Conservation (phyloP, 106 monocot genomes). For the Allium sativum region DNA sequence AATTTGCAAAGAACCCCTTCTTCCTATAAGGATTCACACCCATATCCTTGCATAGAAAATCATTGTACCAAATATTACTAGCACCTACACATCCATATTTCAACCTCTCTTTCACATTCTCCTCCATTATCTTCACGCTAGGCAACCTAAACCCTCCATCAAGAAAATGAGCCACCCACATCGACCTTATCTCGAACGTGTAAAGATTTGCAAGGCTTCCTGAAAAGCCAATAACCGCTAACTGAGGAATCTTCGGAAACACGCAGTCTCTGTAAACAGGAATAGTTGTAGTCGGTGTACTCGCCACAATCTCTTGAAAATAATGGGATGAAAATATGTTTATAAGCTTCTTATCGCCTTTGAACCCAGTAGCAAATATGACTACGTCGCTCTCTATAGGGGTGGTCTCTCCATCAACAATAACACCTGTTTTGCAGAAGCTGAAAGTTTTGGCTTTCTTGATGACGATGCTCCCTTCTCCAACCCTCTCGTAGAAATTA, state of each 20-base stretch:
- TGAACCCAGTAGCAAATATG: slow-evolving; percentile 66
- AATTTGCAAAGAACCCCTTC: slow-evolving; percentile 41
- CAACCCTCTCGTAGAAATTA: slow-evolving; percentile 54
- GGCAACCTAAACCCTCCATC: slow-evolving; percentile 51
- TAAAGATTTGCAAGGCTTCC: slow-evolving; percentile 44
- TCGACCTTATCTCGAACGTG: slow-evolving; percentile 49
- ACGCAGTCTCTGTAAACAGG: slow-evolving; percentile 71
- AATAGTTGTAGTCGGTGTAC: slow-evolving; percentile 25
- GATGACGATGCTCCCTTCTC: slow-evolving; percentile 64
- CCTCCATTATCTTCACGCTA: slow-evolving; percentile 42
- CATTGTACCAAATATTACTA: slow-evolving; percentile 54
- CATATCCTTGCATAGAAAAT: slow-evolving; percentile 63
- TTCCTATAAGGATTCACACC: slow-evolving; percentile 47
- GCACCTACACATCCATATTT: slow-evolving; percentile 31
- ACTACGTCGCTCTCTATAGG: slow-evolving; percentile 38
- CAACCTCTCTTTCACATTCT: slow-evolving; percentile 37
- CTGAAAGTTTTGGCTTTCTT: slow-evolving; percentile 32
- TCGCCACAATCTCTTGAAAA: slow-evolving; percentile 22
- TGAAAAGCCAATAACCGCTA: slow-evolving; percentile 64
- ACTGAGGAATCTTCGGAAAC: slow-evolving; percentile 53
- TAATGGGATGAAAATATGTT: slow-evolving; percentile 29
- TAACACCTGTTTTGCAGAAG: slow-evolving; percentile 46
- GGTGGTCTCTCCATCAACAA: slow-evolving; percentile 23
- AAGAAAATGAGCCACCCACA: slow-evolving; percentile 55
- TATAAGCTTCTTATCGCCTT: slow-evolving; percentile 56